phyloP scores from a whole-genome alignment of 2,329 filamentous ascomycete species.

The Lasiodiplodia sp. region DNA sequence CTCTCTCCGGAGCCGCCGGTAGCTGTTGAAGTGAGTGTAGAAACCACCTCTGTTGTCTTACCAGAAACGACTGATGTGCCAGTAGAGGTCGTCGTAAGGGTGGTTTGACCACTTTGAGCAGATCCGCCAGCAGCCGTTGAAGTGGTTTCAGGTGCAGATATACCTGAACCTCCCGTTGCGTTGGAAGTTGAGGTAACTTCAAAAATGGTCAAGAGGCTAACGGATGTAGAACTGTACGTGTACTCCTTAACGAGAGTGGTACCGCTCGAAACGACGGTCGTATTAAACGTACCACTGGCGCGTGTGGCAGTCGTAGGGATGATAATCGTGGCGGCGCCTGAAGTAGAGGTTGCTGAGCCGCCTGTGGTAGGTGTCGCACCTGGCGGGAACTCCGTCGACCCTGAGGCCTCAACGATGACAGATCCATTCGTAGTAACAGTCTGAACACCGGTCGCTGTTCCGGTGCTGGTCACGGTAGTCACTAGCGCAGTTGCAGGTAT shows the following conservation, averaged over 20 bases:
- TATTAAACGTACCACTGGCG: background rate
- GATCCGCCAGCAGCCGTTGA: constrained; percentile 14
- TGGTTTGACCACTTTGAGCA: background rate
- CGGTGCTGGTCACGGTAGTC: constrained; percentile 3
- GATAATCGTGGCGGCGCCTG: background rate
- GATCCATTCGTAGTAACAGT: constrained; percentile 19
- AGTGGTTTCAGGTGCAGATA: constrained; percentile 19
- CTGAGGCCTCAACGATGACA: constrained; percentile 19
- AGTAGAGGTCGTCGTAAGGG: background rate
- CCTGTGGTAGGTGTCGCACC: background rate
- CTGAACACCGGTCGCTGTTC: background rate
- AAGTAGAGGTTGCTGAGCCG: background rate
- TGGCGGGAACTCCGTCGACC: constrained; percentile 5
- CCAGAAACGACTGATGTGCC: background rate
- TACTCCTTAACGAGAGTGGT: constrained; percentile 6
- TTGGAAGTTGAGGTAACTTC: constrained; percentile 21
- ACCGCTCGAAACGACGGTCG: constrained; percentile 5
- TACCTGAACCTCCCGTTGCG: constrained; percentile 32
- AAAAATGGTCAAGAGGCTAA: constrained; percentile 20
- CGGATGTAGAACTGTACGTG: constrained; percentile 17
- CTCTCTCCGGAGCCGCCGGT: background rate
- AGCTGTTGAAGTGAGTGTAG: constrained; percentile 21
- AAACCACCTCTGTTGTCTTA: background rate
- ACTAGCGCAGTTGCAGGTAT: constrained; percentile 14
- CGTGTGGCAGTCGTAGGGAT: constrained; percentile 12